Evolutionary conservation across 1,284 basidiomycete species (phyloP).

Genomic region (Moniliella sp.): DNA sequence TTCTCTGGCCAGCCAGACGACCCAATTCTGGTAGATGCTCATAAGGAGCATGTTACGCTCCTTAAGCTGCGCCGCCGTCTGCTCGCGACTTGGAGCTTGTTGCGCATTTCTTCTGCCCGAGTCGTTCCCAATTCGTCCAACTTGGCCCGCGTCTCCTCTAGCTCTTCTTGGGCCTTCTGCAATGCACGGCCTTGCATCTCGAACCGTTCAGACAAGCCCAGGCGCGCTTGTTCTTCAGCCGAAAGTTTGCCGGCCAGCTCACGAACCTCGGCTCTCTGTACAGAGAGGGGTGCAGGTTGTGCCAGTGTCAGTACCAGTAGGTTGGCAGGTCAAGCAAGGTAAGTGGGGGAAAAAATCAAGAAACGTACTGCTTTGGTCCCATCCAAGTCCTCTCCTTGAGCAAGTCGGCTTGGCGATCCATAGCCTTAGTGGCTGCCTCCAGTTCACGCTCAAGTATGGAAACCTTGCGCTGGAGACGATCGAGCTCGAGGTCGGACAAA

Average conservation of each 20-base stretch:
- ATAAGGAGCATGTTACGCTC: conserved; percentile 75
- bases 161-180: conserved; percentile 17
- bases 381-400: conserved; percentile 47
- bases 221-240: conserved; percentile 14
- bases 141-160: conserved; percentile 17
- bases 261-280: conserved; percentile 9
- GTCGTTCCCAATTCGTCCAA: conserved; percentile 12
- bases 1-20: conserved; percentile 37
- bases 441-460: conserved; percentile 61
- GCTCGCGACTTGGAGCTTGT: conserved; percentile 47
- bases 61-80: conserved; percentile 68
- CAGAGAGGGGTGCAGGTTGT: conserved; percentile 1
- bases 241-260: conserved; percentile 20
- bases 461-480: conserved; percentile 64
- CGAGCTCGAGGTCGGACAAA: conserved; percentile 75
- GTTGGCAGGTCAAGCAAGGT: background rate
- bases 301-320: background rate
- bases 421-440: conserved; percentile 48
- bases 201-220: conserved; percentile 23
- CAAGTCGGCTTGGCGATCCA: conserved; percentile 47
- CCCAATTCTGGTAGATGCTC: conserved; percentile 85
- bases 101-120: conserved; percentile 47
- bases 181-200: conserved; percentile 14
- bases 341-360: conserved; percentile 1
- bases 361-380: conserved; percentile 45